Evolutionary conservation across 2,329 filamentous ascomycete genomes (phyloP), one percentile per base, ranked within the genome.

Genomic region (Apiospora hydei): DNA sequence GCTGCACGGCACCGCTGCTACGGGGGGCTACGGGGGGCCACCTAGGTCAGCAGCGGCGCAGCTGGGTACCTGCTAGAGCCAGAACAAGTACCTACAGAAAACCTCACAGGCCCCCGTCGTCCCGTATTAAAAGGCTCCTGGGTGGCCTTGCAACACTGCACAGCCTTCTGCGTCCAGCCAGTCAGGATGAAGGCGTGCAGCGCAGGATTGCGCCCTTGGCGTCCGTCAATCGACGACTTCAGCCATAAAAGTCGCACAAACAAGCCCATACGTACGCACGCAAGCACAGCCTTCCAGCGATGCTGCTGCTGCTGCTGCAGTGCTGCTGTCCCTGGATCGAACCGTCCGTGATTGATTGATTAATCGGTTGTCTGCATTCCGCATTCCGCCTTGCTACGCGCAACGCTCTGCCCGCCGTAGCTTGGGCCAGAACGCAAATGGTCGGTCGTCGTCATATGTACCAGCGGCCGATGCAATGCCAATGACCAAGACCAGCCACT

Each of bases 121-220:
- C 53, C 53, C 53, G 53, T 61, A 61, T 61, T 38, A 38, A 61
- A 57, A 26, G 51, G 51, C 51, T 57, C 30, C 14, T 16, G 18
- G 34, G 3, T 1, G 34, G 57, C 18, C 34, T n/a, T 41, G 13
- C 57, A 41, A 21, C 53, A 4, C 57, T 64, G 57, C 57, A 64
- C 57, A 64, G 57, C 57, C 57, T 64, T 64, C 57, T 64, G 57
- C 6, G n/a, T 41, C 4, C 57, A 41, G 57, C 57, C 57, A 64
- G 57, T 64, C 57, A 64, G 8, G 57, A 64, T 64, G 57, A 41
- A 41, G 57, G 34, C 34, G 34, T 41, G 57, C 57, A 61, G 53
- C 53, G 34, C 30, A 61, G 18, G 26, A 64, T 64, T n/a, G 57
- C 57, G 34, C 34, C 5, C 57, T 64, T 41, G 57, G 57, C 57